These are phyloP conservation scores for Pseudocercospora vitis DNA, from an alignment of 2,329 filamentous ascomycete genomes.

Conservation along the genomic window DNA sequence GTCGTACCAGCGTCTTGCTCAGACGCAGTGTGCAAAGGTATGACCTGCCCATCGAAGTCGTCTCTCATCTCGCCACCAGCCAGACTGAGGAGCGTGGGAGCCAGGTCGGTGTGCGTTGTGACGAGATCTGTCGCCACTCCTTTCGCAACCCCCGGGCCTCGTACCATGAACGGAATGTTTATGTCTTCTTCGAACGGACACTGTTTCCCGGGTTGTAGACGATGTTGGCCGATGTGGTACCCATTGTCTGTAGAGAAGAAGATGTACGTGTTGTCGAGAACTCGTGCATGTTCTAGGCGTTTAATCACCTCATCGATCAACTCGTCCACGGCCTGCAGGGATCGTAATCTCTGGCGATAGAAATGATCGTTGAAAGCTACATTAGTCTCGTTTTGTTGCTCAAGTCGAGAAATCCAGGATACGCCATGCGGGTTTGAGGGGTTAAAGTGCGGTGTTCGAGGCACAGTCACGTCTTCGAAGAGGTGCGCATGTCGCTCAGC, in stretches of 20 bases:
- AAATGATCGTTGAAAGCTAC: slow-evolving; percentile 56
- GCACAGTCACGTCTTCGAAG: slow-evolving; percentile 60
- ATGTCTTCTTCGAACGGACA: slow-evolving; percentile 44
- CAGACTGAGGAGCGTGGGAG: slow-evolving; percentile 40
- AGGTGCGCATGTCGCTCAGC: slow-evolving; percentile 62
- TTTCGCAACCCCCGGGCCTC: slow-evolving; percentile 40
- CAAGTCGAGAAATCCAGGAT: slow-evolving; percentile 49
- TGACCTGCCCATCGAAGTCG: slow-evolving; percentile 40
- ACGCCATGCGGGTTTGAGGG: slow-evolving; percentile 50
- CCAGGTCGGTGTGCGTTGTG: slow-evolving; percentile 44
- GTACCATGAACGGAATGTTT: slow-evolving; percentile 42
- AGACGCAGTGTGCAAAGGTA: slow-evolving; percentile 31
- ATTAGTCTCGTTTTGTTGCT: slow-evolving; percentile 47
- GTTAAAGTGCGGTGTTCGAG: slow-evolving; percentile 66
- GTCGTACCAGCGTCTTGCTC: background rate
- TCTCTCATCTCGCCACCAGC: slow-evolving; percentile 32
- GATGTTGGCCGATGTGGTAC: slow-evolving; percentile 43
- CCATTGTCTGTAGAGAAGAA: slow-evolving; percentile 45
- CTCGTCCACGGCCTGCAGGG: slow-evolving; percentile 57
- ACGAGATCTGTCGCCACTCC: slow-evolving; percentile 36
- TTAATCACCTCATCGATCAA: slow-evolving; percentile 50
- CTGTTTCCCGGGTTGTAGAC: slow-evolving; percentile 43
- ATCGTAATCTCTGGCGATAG: slow-evolving; percentile 51
- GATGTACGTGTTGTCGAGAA: slow-evolving; percentile 52
- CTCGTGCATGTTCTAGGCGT: slow-evolving; percentile 43